Evolutionary conservation across 768 basidiomycete species (phyloP).

Genomic region (Pleurotus tuoliensis): DNA sequence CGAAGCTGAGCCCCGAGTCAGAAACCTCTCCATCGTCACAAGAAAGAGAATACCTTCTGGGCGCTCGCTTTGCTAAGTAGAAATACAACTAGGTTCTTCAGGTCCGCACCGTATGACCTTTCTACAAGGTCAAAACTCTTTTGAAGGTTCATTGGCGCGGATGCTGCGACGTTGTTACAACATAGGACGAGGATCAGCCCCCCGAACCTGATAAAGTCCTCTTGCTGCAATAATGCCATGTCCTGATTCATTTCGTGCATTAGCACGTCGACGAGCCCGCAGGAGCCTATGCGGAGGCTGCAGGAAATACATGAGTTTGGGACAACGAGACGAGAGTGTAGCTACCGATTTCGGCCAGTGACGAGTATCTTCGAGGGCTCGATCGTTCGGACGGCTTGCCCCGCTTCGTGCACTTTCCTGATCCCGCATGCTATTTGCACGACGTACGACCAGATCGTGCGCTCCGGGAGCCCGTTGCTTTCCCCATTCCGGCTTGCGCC

Average conservation of each 20-base stretch:
- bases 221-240: conserved; percentile 57
- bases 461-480: conserved; percentile 53
- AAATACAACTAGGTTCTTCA: conserved; percentile 78
- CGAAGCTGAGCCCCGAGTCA: conserved; percentile 44
- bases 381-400: conserved; percentile 75
- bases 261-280: conserved; percentile 84
- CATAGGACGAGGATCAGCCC: conserved; percentile 77
- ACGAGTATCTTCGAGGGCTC: conserved; percentile 86
- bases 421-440: conserved; percentile 87
- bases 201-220: conserved; percentile 86
- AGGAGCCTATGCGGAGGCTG: conserved; percentile 83
- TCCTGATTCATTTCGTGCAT: conserved; percentile 69
- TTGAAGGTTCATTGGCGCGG: conserved; percentile 58
- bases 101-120: conserved; percentile 72
- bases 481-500: not conserved
- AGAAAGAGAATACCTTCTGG: conserved; percentile 43
- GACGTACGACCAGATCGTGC: conserved; percentile 88
- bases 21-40: not conserved
- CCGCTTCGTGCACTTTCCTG: conserved; percentile 78
- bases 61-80: conserved; percentile 69
- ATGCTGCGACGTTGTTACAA: conserved; percentile 59
- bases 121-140: conserved; percentile 74
- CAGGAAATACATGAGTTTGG: not conserved
- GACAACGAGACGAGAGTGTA: not conserved
- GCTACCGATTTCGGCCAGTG: conserved; percentile 84